phyloP scores from a whole-genome alignment of 2,329 filamentous ascomycete species.

The Scortechinia acanthostroma region DNA sequence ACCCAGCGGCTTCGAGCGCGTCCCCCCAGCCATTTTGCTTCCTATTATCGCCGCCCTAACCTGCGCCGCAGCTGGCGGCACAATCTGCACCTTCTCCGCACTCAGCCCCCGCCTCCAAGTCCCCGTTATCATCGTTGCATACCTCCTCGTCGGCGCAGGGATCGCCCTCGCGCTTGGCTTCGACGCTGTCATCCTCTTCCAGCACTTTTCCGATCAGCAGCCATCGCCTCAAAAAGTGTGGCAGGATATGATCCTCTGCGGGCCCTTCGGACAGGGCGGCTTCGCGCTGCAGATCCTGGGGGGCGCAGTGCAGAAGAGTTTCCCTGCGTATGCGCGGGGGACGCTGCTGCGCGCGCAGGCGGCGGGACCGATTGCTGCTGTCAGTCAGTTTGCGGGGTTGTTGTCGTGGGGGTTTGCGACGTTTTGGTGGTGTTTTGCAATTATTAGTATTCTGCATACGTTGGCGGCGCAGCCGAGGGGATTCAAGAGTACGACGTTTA shows the following conservation, averaged over 20 bases:
- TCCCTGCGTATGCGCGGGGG: constrained; percentile 19
- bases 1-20: constrained; percentile 18
- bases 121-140: constrained; percentile 28
- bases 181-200: constrained; percentile 19
- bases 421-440: constrained; percentile 31
- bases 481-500: constrained; percentile 13
- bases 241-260: constrained; percentile 28
- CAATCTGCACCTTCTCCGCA: constrained; percentile 18
- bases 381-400: constrained; percentile 25
- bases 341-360: constrained; percentile 20
- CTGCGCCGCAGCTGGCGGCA: constrained; percentile 23
- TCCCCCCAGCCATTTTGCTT: constrained; percentile 22
- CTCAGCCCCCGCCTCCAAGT: constrained; percentile 18
- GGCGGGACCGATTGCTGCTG: constrained; percentile 15
- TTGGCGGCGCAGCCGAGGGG: constrained; percentile 12
- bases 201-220: constrained; percentile 15
- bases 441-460: constrained; percentile 18
- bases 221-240: constrained; percentile 14
- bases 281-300: constrained; percentile 28
- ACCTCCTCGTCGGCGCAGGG: constrained; percentile 24
- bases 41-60: constrained; percentile 28
- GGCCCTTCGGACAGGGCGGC: constrained; percentile 25
- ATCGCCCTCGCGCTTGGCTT: constrained; percentile 19
- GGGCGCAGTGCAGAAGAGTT: constrained; percentile 16
- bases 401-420: constrained; percentile 26